Percentiles rank a stretch among this genome's conserved stretches.
Evolutionary conservation across 768 basidiomycete species (phyloP).

Genomic region (Amanita rimosa): DNA sequence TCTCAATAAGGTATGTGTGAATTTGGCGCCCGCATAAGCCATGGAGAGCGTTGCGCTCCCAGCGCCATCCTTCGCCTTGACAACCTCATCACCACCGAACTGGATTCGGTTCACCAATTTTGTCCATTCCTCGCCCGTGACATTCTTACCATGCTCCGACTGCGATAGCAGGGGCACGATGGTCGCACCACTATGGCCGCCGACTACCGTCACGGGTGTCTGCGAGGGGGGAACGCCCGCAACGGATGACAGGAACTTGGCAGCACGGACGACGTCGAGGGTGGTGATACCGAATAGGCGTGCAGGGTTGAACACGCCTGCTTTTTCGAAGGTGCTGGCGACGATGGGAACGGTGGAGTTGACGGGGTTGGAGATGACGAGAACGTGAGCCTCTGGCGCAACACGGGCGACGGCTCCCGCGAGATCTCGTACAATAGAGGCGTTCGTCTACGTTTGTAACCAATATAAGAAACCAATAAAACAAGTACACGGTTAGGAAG

Average conservation of each 20-base stretch:
- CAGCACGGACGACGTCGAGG: slow-evolving; percentile 94
- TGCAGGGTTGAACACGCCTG: slow-evolving; percentile 83
- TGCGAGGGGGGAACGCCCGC: slow-evolving; percentile 53
- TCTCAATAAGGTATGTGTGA: slow-evolving; percentile 70
- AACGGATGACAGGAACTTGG: slow-evolving; percentile 77
- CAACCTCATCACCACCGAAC: slow-evolving; percentile 97
- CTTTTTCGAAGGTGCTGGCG: slow-evolving; percentile 81
- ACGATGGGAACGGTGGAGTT: slow-evolving; percentile 98
- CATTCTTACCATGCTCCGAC: slow-evolving; percentile 50
- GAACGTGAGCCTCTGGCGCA: slow-evolving; percentile 83
- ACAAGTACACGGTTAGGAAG: background rate
- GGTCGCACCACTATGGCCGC: slow-evolving; percentile 95
- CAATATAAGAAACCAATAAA: background rate
- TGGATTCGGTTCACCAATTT: slow-evolving; percentile 90
- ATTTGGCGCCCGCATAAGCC: slow-evolving; percentile 92
- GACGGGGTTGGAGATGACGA: slow-evolving; percentile 99
- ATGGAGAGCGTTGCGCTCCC: slow-evolving; percentile 93
- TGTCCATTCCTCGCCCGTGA: slow-evolving; percentile 64
- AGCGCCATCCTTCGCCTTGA: slow-evolving; percentile 93
- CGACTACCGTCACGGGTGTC: slow-evolving; percentile 74
- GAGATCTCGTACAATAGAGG: slow-evolving; percentile 94
- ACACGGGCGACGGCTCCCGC: slow-evolving; percentile 80
- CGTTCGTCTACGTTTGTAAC: slow-evolving; percentile 64
- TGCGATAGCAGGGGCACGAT: slow-evolving; percentile 96
- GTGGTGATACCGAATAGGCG: slow-evolving; percentile 95